Evolutionary conservation across 495 filamentous ascomycete genomes (phyloP), one percentile per base, ranked within the genome.

Genomic region (Penicillium alfredii): DNA sequence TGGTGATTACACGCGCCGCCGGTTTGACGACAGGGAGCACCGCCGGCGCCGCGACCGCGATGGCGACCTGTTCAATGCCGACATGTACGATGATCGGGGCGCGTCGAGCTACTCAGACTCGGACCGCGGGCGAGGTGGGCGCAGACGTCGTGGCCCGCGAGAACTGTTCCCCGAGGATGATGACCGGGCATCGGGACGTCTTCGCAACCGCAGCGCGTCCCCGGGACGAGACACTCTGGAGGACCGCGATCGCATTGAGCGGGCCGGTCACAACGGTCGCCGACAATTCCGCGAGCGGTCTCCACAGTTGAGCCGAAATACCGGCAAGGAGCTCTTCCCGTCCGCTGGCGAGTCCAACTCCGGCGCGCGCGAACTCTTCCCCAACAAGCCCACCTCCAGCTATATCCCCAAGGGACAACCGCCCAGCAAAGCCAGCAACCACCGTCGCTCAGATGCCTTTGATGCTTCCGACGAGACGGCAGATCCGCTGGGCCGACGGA

Each of bases 81-180:
- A 71, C 38, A 77, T 94, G 59, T 94, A 93, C 43, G 88, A 88
- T 43, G 88, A 93, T 40, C 36, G 51, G 11, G 48, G 48, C 5
- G 47, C 38, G n/a, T n/a, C n/a, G 19, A 60, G 50, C 47, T 66
- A 51, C 38, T 58, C 53, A 5, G 53, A 60, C 44, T 39, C 45
- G 30, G 59, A 52, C 47, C 58, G 38, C 43, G 55, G 35, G 37
- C 61, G 43, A 24, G 51, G 29, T 40, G 44, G 43, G 13, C 52
- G 57, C 7, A 47, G 53, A 37, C 38, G 54, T 9, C 45, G 58
- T 26, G 49, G 54, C 6, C 45, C 51, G 48, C 20, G 64, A 48
- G 78, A 81, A 20, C 53, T 81, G 15, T 79, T 80, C 49, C 74
- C 73, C 1, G 59, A 55, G 4, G 56, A 55, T 8, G 51, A 36